Evolutionary conservation across 2,329 filamentous ascomycete genomes (phyloP), one percentile per base, ranked within the genome.

Genomic region (Orbilia javanica): DNA sequence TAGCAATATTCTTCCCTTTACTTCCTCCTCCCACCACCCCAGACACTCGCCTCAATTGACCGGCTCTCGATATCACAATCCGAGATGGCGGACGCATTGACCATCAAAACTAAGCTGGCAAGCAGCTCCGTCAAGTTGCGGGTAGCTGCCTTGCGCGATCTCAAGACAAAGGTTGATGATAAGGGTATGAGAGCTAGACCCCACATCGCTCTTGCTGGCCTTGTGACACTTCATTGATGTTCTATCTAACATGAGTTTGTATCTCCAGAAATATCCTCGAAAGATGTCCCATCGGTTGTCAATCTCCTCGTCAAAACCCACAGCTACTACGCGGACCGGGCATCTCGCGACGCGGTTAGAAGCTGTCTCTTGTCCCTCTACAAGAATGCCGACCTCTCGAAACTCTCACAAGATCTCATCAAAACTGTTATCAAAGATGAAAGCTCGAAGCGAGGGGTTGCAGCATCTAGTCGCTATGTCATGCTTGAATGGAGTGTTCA

Each of bases 251-350:
- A 73, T 83, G 84, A 39, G 29, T 39, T 55, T 10, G 18, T 22
- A 20, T 50, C 8, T 67, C 39, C 10, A 83, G 84, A 86, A 53
- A 84, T 87, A 65, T 85, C 82, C 48, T 79, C 82, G 34, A 80
- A 84, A 44, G 84, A 86, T 60, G 83, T 89, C 69, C 85, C 87
- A 63, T 83, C 84, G 75, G 84, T 96, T 65, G 86, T 97, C 79
- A 88, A 89, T 79, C 86, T 94, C 36, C 89, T 99, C 34, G 95
- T 98, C 85, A 90, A 90, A 83, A 97, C 94, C 64, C 94, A 97
- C 83, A 89, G 93, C 79, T 90, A 92, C 81, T 99, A 98, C 84
- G 86, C 90, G 84, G 96, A 99, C 85, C 90, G 94, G 82, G 86
- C 89, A 80, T 98, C 96, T 52, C 90, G 96, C 81, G 88, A 90